These are phyloP conservation scores for Podospora pseudocomata DNA, from an alignment of 495 filamentous ascomycete genomes.

Conservation along the genomic window DNA sequence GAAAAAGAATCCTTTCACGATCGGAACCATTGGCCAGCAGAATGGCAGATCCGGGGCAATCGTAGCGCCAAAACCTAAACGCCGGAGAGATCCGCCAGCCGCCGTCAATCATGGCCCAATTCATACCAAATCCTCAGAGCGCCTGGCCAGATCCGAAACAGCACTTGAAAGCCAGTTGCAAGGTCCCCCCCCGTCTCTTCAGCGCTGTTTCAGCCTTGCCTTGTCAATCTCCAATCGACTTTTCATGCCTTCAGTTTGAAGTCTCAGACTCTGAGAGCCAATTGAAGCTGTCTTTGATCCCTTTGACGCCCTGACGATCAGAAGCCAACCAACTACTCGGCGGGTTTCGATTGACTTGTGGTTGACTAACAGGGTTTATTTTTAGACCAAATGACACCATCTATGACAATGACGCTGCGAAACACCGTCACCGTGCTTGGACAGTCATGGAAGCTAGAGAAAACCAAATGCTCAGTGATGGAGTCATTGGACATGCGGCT, in stretches of 20 bases:
- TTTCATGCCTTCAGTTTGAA: not conserved
- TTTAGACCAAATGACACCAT: not conserved
- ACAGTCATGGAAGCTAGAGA: not conserved
- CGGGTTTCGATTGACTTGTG: not conserved
- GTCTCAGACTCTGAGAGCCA: not conserved
- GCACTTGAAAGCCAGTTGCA: not conserved
- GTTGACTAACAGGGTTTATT: not conserved
- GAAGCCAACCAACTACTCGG: not conserved
- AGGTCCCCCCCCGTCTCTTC: not conserved
- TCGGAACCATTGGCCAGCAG: not conserved
- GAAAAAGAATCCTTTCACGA: not conserved
- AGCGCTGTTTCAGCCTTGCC: not conserved
- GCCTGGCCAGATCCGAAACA: constrained; percentile 13
- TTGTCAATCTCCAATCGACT: not conserved
- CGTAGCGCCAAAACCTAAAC: constrained; percentile 1
- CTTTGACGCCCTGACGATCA: not conserved
- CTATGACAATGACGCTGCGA: not conserved
- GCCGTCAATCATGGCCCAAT: constrained; percentile 9
- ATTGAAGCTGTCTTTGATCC: not conserved
- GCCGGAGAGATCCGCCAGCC: constrained; percentile 14
- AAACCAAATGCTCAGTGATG: not conserved
- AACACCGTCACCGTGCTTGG: not conserved
- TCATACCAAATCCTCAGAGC: constrained; percentile 1
- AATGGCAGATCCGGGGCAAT: not conserved
- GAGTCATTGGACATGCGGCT: not conserved